Evolutionary conservation across 306 rosid species (phyloP).

Genomic region (Castanospermum australe): DNA sequence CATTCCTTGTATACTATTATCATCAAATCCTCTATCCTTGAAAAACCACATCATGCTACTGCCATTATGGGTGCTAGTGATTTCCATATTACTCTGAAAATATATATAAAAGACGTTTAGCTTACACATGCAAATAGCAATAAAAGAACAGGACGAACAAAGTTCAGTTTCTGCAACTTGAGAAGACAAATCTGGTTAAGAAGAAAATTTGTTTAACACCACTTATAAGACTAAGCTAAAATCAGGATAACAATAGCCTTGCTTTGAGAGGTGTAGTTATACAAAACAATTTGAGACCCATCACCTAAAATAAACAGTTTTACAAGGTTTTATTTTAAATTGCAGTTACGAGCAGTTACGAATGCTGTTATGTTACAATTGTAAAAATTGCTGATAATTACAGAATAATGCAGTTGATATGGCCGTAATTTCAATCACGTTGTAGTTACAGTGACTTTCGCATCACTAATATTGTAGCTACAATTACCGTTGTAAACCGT

Average conservation of each 20-base stretch:
- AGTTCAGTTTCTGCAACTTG: not conserved
- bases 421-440: too few species aligned
- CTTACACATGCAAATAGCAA: not conserved
- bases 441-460: too few species aligned
- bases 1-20: slow-evolving; percentile 62
- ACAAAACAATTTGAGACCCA: not conserved
- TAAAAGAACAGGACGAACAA: not conserved
- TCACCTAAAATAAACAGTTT: not conserved
- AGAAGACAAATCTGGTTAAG: not conserved
- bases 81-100: slow-evolving; percentile 41
- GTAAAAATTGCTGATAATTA: too few species aligned
- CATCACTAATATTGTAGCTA: too few species aligned
- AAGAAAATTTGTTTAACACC: not conserved
- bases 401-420: too few species aligned
- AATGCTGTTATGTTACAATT: too few species aligned
- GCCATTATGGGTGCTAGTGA: slow-evolving; percentile 51
- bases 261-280: not conserved
- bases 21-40: slow-evolving; percentile 89
- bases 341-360: too few species aligned
- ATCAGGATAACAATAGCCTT: not conserved
- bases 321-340: too few species aligned
- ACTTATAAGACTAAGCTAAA: not conserved
- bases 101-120: not conserved
- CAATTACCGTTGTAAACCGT: too few species aligned
- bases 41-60: slow-evolving; percentile 84